Evolutionary conservation across 2,329 filamentous ascomycete genomes (phyloP).

Genomic region (Cladosporium sp.): DNA sequence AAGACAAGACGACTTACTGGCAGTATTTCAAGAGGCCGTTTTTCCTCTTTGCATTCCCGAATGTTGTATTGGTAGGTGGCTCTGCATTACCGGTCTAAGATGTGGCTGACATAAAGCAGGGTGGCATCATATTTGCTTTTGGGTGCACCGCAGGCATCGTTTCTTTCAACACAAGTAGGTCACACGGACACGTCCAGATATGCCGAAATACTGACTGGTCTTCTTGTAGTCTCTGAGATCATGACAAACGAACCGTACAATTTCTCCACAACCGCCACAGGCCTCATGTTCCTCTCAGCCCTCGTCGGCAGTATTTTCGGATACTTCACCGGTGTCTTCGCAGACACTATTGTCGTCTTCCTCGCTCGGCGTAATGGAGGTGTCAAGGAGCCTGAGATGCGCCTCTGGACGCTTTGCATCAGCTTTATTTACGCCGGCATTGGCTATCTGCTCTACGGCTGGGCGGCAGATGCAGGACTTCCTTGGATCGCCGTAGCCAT

Average conservation of each 20-base stretch:
- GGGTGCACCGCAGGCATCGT: slow-evolving; percentile 44
- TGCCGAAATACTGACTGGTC: background rate
- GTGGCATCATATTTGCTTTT: slow-evolving; percentile 44
- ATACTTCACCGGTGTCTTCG: slow-evolving; percentile 42
- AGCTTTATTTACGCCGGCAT: slow-evolving; percentile 36
- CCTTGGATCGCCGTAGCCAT: slow-evolving; percentile 33
- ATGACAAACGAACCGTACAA: slow-evolving; percentile 40
- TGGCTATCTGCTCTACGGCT: slow-evolving; percentile 43
- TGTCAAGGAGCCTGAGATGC: slow-evolving; percentile 29
- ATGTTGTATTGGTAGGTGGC: slow-evolving; percentile 35
- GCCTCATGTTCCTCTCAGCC: slow-evolving; percentile 27
- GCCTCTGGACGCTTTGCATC: slow-evolving; percentile 39
- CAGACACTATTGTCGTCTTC: slow-evolving; percentile 41
- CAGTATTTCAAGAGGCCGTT: slow-evolving; percentile 45
- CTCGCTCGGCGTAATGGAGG: slow-evolving; percentile 26
- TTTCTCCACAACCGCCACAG: slow-evolving; percentile 38
- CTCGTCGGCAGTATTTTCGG: slow-evolving; percentile 27
- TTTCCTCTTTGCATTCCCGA: slow-evolving; percentile 42
- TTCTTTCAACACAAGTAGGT: slow-evolving; percentile 39
- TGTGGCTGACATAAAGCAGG: slow-evolving; percentile 7
- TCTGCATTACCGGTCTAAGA: background rate
- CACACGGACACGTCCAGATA: background rate
- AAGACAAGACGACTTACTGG: slow-evolving; percentile 41
- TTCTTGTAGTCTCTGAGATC: slow-evolving; percentile 35
- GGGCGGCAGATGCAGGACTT: slow-evolving; percentile 37